These are phyloP conservation scores for Pythium aquatile DNA, from an alignment of 352 stramenopile genomes.

Conservation along the genomic window DNA sequence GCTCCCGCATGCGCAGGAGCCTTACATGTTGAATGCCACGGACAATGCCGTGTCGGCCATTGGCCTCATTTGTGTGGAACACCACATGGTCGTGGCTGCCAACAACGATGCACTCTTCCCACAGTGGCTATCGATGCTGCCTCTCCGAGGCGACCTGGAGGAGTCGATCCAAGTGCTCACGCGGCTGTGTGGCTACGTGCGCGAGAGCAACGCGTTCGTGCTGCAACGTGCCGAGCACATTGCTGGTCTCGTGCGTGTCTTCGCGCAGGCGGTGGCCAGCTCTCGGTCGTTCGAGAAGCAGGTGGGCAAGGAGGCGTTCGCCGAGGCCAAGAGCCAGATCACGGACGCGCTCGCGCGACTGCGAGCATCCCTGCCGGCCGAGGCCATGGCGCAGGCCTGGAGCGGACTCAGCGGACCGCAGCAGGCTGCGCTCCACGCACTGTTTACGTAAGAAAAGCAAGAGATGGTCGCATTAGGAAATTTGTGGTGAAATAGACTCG, in stretches of 20 bases:
- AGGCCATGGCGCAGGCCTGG: slow-evolving; percentile 63
- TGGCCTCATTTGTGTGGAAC: slow-evolving; percentile 70
- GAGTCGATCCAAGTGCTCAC: slow-evolving; percentile 66
- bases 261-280: slow-evolving; percentile 49
- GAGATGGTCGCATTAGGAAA: slow-evolving; percentile 1
- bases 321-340: slow-evolving; percentile 40
- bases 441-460: slow-evolving; percentile 44
- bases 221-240: slow-evolving; percentile 43
- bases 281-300: slow-evolving; percentile 41
- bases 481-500: slow-evolving; percentile 7
- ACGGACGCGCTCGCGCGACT: slow-evolving; percentile 46
- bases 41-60: slow-evolving; percentile 81
- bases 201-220: slow-evolving; percentile 57
- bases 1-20: slow-evolving; percentile 44
- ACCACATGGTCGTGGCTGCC: slow-evolving; percentile 34
- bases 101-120: slow-evolving; percentile 55
- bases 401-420: slow-evolving; percentile 43
- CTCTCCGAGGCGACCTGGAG: slow-evolving; percentile 72
- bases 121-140: slow-evolving; percentile 70
- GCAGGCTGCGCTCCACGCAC: slow-evolving; percentile 58
- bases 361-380: slow-evolving; percentile 47
- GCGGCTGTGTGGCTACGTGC: slow-evolving; percentile 66
- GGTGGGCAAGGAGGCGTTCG: slow-evolving; percentile 47
- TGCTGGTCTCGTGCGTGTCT: slow-evolving; percentile 51
- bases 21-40: slow-evolving; percentile 62